Conservation (phyloP, 2,329 filamentous ascomycete species). For the Cercospora sp. region DNA sequence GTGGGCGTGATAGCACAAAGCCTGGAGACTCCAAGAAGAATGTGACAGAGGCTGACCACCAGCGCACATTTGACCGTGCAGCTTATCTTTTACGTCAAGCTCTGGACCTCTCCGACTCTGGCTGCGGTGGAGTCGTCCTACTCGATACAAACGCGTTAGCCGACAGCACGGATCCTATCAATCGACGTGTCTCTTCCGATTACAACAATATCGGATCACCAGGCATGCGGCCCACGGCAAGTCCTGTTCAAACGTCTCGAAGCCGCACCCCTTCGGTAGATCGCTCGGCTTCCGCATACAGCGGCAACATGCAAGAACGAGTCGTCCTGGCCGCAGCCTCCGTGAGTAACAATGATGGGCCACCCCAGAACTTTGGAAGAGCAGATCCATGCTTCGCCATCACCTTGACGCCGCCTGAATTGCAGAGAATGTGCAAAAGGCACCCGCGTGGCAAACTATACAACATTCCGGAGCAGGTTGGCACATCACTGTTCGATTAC, state of each 20-base stretch:
- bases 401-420: conserved; percentile 24
- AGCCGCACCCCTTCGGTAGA: background rate
- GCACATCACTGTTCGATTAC: conserved; percentile 24
- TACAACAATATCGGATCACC: background rate
- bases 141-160: conserved; percentile 36
- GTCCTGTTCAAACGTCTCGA: background rate
- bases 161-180: conserved; percentile 17
- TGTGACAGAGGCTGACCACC: conserved; percentile 35
- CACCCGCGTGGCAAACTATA: conserved; percentile 27
- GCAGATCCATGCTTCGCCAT: conserved; percentile 27
- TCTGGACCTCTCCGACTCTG: conserved; percentile 42
- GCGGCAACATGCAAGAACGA: conserved; percentile 22
- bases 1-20: background rate
- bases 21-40: conserved; percentile 15
- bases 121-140: conserved; percentile 44
- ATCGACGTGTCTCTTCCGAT: conserved; percentile 10
- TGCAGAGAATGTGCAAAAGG: conserved; percentile 26
- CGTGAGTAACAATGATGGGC: conserved; percentile 14
- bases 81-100: conserved; percentile 51
- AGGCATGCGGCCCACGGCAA: background rate
- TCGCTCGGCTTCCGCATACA: conserved; percentile 15
- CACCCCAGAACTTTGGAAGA: conserved; percentile 23
- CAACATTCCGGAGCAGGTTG: conserved; percentile 26
- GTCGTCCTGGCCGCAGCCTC: conserved; percentile 28
- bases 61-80: conserved; percentile 48